These are phyloP conservation scores for Colletotrichum nymphaeae DNA, from an alignment of 2,329 filamentous ascomycete genomes.

Conservation along the genomic window DNA sequence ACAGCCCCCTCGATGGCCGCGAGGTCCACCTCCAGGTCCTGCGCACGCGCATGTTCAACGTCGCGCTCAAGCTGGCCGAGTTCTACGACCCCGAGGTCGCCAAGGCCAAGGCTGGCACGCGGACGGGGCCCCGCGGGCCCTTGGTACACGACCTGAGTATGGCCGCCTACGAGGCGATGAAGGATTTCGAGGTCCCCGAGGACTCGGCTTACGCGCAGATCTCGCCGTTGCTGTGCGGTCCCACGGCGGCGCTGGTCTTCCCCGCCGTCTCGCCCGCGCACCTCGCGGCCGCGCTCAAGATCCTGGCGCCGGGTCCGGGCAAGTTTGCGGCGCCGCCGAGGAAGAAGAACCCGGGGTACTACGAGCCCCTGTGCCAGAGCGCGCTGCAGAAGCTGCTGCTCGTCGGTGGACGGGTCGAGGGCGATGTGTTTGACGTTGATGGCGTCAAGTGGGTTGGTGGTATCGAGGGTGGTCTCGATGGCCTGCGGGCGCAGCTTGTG, in stretches of 20 bases:
- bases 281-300: conserved; percentile 81
- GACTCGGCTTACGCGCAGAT: conserved; percentile 68
- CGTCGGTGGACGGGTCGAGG: conserved; percentile 88
- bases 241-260: conserved; percentile 82
- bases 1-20: conserved; percentile 62
- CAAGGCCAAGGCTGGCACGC: conserved; percentile 43
- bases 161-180: conserved; percentile 62
- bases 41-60: conserved; percentile 88
- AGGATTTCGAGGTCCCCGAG: conserved; percentile 47
- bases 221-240: conserved; percentile 82
- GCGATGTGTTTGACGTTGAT: conserved; percentile 82
- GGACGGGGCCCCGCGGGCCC: conserved; percentile 44
- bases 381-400: conserved; percentile 89
- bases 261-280: conserved; percentile 87
- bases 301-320: conserved; percentile 78
- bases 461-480: conserved; percentile 84
- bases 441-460: conserved; percentile 75
- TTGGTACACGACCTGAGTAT: conserved; percentile 65
- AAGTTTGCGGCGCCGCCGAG: conserved; percentile 83
- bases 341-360: conserved; percentile 81
- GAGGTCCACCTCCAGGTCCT: conserved; percentile 83
- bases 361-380: conserved; percentile 82
- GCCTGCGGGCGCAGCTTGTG: conserved; percentile 84
- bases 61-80: conserved; percentile 87
- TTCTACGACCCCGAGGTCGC: conserved; percentile 71